phyloP scores from a whole-genome alignment of 2,329 filamentous ascomycete species.

The Anisogramma anomala region DNA sequence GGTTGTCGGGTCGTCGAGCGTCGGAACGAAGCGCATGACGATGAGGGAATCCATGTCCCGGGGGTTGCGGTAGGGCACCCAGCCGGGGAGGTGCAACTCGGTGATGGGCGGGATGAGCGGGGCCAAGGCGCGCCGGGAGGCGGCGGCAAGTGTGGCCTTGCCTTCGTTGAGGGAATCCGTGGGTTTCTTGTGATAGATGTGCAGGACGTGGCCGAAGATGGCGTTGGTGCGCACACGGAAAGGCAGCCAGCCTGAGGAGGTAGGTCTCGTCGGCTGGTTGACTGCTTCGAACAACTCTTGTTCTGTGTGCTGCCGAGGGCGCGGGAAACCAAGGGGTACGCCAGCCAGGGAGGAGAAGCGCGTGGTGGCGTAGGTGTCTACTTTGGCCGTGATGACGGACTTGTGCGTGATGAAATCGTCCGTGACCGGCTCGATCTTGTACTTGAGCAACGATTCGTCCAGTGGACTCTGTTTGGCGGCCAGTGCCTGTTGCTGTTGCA shows the following conservation, averaged over 20 bases:
- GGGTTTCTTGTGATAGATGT: slow-evolving; percentile 18
- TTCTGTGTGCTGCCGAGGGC: neutral
- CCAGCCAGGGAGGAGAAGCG: neutral
- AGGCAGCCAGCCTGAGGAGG: slow-evolving; percentile 11
- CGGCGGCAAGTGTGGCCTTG: slow-evolving; percentile 16
- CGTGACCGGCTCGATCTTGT: slow-evolving; percentile 3
- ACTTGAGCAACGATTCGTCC: slow-evolving; percentile 4
- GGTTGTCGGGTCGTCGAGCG: slow-evolving; percentile 12
- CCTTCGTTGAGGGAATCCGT: slow-evolving; percentile 6
- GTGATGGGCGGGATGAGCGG: slow-evolving; percentile 37
- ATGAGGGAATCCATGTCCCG: slow-evolving; percentile 24
- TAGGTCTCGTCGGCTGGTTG: neutral
- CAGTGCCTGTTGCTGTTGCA: neutral
- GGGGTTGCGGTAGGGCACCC: slow-evolving; percentile 18
- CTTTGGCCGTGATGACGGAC: slow-evolving; percentile 1
- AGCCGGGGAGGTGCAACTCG: slow-evolving; percentile 28
- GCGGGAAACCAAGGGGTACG: slow-evolving; percentile 2
- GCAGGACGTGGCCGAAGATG: slow-evolving; percentile 41
- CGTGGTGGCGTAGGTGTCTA: neutral
- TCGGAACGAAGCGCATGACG: slow-evolving; percentile 36
- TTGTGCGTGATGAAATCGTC: slow-evolving; percentile 8
- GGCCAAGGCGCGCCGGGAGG: slow-evolving; percentile 22
- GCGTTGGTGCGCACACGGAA: slow-evolving; percentile 21
- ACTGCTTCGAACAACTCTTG: neutral
- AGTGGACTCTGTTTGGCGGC: neutral